Conservation (phyloP, 345 rosid species). For the Citrus mangshanensis region DNA sequence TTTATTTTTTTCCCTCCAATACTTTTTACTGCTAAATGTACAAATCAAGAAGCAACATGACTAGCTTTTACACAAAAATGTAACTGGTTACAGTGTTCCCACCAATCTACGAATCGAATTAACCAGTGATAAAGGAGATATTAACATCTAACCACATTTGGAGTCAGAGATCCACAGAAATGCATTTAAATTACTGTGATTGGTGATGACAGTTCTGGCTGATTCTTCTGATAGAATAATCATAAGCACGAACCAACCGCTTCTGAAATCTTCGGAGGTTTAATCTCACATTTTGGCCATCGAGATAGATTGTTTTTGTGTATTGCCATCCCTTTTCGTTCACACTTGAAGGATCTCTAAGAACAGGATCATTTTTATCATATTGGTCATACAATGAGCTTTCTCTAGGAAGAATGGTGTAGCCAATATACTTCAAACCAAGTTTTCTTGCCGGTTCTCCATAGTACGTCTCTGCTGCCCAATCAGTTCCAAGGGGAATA, state of each 20-base stretch:
- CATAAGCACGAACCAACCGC: conserved; percentile 48
- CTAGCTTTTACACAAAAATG: background rate
- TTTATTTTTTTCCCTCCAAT: background rate
- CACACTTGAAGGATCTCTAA: conserved; percentile 58
- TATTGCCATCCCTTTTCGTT: conserved; percentile 68
- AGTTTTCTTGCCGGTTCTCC: conserved; percentile 78
- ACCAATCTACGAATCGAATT: background rate
- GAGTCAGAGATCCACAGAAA: background rate
- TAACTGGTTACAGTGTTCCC: background rate
- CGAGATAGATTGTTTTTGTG: conserved; percentile 72
- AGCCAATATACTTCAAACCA: conserved; percentile 64
- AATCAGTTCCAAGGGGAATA: conserved; percentile 75
- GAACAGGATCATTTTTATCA: conserved; percentile 55
- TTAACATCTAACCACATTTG: background rate
- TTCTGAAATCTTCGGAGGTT: conserved; percentile 57
- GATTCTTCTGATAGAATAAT: conserved; percentile 27
- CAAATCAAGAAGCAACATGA: background rate
- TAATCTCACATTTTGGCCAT: conserved; percentile 59
- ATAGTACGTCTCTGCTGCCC: conserved; percentile 88
- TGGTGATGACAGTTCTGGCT: background rate
- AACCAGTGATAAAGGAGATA: background rate
- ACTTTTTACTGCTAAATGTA: background rate
- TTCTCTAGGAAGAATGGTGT: conserved; percentile 55
- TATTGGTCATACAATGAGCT: conserved; percentile 65
- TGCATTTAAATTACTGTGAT: background rate